Evolutionary conservation across 257 asterid genomes (phyloP).

Genomic region (Ilex asprella): DNA sequence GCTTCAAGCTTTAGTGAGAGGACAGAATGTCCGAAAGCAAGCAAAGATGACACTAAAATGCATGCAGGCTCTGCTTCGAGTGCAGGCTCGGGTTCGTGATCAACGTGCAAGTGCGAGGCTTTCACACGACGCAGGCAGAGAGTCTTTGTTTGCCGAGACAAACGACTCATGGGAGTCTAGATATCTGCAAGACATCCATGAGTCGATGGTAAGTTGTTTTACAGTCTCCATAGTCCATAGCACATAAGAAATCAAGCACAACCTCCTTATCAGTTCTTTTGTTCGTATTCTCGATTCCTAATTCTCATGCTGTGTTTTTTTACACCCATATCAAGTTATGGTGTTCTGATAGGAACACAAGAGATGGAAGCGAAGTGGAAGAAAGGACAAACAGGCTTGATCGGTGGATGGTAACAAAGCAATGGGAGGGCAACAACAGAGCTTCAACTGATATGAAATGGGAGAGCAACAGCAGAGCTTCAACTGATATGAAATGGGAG

Average conservation of each 20-base stretch:
- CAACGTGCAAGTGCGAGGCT: slow-evolving; percentile 67
- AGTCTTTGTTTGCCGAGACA: slow-evolving; percentile 70
- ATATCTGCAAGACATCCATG: slow-evolving; percentile 47
- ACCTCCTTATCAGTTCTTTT: too few relatives aligned
- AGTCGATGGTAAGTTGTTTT: slow-evolving; percentile 42
- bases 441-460: slow-evolving; percentile 47
- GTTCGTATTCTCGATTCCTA: too few relatives aligned
- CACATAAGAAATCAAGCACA: too few relatives aligned
- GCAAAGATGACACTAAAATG: slow-evolving; percentile 83
- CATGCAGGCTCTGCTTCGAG: slow-evolving; percentile 89
- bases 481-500: too few relatives aligned
- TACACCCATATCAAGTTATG: slow-evolving; percentile 26
- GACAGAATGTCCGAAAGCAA: slow-evolving; percentile 85
- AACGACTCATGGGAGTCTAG: slow-evolving; percentile 60
- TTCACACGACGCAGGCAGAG: slow-evolving; percentile 71
- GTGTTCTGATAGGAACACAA: slow-evolving; percentile 24
- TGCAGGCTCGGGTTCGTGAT: slow-evolving; percentile 84
- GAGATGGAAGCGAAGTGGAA: slow-evolving; percentile 30
- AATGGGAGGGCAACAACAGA: slow-evolving; percentile 51
- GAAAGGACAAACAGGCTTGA: slow-evolving; percentile 53
- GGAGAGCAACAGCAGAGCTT: too few relatives aligned
- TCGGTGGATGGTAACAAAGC: slow-evolving; percentile 57
- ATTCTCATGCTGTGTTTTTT: background rate
- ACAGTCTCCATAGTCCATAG: too few relatives aligned
- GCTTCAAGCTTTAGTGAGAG: slow-evolving; percentile 87